These are phyloP conservation scores for Auricularia cornea DNA, from an alignment of 768 basidiomycete genomes.

Conservation along the genomic window DNA sequence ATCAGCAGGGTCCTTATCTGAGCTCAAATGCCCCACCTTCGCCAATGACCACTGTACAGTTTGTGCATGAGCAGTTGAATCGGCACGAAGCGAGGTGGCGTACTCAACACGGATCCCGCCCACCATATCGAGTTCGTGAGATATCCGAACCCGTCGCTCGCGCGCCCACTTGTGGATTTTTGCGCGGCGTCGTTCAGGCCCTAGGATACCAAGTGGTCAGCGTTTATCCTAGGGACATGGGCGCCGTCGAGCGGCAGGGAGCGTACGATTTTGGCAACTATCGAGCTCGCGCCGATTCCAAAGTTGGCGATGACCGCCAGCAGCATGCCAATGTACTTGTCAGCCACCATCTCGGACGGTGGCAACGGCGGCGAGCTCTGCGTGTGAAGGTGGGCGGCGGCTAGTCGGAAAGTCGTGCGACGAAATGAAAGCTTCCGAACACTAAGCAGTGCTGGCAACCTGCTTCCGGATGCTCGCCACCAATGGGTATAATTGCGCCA, in stretches of 20 bases:
- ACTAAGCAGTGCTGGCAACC: too few species aligned
- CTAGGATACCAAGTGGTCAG: conserved; percentile 19
- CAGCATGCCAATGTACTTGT: conserved; percentile 37
- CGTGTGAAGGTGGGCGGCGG: too few species aligned
- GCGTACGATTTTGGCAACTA: conserved; percentile 42
- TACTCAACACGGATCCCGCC: conserved; percentile 38
- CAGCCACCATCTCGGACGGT: conserved; percentile 15
- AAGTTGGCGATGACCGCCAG: conserved; percentile 32
- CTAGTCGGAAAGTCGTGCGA: too few species aligned
- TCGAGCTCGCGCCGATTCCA: conserved; percentile 38
- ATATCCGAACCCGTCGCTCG: conserved; percentile 32
- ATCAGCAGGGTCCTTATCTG: background rate
- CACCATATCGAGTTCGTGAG: conserved; percentile 40
- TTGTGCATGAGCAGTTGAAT: background rate
- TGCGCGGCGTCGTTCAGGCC: conserved; percentile 34
- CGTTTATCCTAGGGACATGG: too few species aligned
- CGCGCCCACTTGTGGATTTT: conserved; percentile 9
- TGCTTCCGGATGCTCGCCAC: too few species aligned
- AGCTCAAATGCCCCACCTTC: conserved; percentile 24
- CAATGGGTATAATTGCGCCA: too few species aligned
- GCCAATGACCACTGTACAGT: conserved; percentile 32
- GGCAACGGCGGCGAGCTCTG: too few species aligned
- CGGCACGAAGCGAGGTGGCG: conserved; percentile 9
- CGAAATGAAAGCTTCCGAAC: too few species aligned
- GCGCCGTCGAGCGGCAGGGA: too few species aligned